Base-by-base conservation (phyloP, 345 rosid genomes). In the Odontarrhena argentea region DNA sequence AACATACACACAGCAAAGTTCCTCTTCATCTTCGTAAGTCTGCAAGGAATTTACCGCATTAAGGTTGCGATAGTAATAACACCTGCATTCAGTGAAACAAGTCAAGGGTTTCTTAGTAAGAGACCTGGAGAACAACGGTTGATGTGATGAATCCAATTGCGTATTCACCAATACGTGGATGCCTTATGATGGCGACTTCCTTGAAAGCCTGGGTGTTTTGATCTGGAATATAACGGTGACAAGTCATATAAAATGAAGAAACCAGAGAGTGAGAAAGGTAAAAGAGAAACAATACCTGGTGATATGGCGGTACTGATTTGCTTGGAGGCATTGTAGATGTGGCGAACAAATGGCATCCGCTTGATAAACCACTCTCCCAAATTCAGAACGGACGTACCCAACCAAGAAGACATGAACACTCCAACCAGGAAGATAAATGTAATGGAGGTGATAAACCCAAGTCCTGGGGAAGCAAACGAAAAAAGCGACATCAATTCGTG, bases 331-430 rank as follows among this genome's bases (percentile, higher is more conserved):
- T 76, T 94, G 75, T 94, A 94, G 60, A 94, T 94, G 76, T 91
- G 99, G 41, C 97, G 97, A 74, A 91, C 87, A 62, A 94, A 87
- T 34, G 99, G 97, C 99, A 94, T 94, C 78, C 96, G 77, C 69
- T 91, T 94, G 84, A 94, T 94, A 74, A 94, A 91, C 99, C 99
- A 94, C 79, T 94, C 99, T 7, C 99, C 96, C 54, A 94, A 84
- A 71, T 91, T 77, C 36, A 94, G 84, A 60, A 94, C 93, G 47
- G 97, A 94, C 34, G 97, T 82, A 67, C 99, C 99, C 88, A 94
- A 77, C 99, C 99, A 94, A 12, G 99, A 94, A 49, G 99, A 91
- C 99, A 94, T 94, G 82, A 94, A 94, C 63, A 94, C 96, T 56
- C 99, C 99, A 65, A 94, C 85, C 88, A 91, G 67, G 86, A 94